Evolutionary conservation across 257 asterid genomes (phyloP), one percentile per base, ranked within the genome.

Genomic region (Nicotiana sylvestris): DNA sequence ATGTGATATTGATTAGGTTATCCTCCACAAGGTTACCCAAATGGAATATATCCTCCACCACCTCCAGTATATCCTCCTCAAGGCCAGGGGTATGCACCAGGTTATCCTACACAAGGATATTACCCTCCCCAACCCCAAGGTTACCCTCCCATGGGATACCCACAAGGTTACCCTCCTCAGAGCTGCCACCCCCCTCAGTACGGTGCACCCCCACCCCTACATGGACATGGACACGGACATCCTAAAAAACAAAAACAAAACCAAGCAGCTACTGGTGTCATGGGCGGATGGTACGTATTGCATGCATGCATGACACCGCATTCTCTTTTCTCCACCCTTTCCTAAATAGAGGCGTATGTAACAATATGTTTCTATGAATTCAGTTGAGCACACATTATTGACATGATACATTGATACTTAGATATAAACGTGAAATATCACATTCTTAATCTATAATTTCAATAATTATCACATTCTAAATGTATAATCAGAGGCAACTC

Each of bases 201-300:
- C 16, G 57, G 32, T 69, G 78, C 78, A 69, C 78, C 78, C n/a
- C 78, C 58, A n/a, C 78, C 78, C n/a, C 78, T 32, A n/a, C 57
- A n/a, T n/a, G 77, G 35, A 10, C 67, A 21, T 2, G 66, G 76
- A 16, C 11, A 68, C 1, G 46, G 46, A 12, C 10, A 5, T 70
- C 78, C 10, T n/a, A 2, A 70, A 37, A 39, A n/a, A 21, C 78
- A 70, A 70, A 70, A 39, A n/a, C 78, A 70, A 43, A 39, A 65
- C 17, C 58, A 70, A 70, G 35, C n/a, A 9, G 4, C 78, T 39
- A 39, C 32, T 10, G 35, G 78, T 43, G 11, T 70, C 78, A 39
- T 70, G 78, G 78, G 78, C 43, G 78, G 58, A 70, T 70, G 78
- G 78, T 70, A 70, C 8, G 78, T 51, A 49, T 4, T 9, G 56